Evolutionary conservation across 352 stramenopile genomes (phyloP).

Genomic region (Phytopythium boreale): DNA sequence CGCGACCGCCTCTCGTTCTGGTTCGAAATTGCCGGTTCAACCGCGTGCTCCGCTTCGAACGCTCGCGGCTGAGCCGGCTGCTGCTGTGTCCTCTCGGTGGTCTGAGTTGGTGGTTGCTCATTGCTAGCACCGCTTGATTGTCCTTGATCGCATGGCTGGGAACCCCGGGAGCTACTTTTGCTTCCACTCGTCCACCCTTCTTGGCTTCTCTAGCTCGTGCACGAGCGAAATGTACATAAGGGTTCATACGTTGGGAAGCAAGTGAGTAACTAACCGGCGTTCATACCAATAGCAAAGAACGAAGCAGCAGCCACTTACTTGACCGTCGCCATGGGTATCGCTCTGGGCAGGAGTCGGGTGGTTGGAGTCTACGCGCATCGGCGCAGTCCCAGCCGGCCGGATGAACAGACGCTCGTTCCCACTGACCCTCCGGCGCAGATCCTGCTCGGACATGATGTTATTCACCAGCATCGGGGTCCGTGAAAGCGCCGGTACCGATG

Average conservation of each 20-base stretch:
- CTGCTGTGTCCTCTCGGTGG: background rate
- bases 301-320: background rate
- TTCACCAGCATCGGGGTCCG: slow-evolving; percentile 4
- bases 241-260: background rate
- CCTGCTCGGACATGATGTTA: slow-evolving; percentile 7
- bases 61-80: background rate
- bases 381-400: background rate
- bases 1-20: background rate
- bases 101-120: background rate
- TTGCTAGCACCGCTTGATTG: background rate
- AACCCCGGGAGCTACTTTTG: slow-evolving; percentile 5
- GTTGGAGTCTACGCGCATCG: background rate
- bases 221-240: background rate
- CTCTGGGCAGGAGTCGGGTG: background rate
- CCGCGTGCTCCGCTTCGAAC: background rate
- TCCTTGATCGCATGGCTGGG: background rate
- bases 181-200: slow-evolving; percentile 5
- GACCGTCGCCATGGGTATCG: background rate
- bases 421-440: slow-evolving; percentile 1
- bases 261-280: background rate
- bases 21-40: background rate
- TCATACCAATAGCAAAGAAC: background rate
- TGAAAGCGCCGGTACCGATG: background rate
- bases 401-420: slow-evolving; percentile 8
- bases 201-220: background rate